phyloP scores from a whole-genome alignment of 768 basidiomycete genomes.

The Amanita brunnescens region DNA sequence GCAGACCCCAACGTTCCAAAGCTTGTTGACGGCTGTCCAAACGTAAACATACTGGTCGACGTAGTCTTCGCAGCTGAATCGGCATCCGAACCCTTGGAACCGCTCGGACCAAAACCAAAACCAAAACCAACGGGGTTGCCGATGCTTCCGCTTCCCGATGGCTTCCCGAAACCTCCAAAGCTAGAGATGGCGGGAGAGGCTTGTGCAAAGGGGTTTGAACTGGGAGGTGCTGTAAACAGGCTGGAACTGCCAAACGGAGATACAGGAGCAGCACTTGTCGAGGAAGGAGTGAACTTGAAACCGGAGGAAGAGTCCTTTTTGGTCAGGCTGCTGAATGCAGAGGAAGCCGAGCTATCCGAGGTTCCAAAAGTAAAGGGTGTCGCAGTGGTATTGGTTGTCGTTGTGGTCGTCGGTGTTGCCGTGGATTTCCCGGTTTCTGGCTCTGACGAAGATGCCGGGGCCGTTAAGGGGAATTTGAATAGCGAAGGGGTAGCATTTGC shows the following conservation, averaged over 20 bases:
- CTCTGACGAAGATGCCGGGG: slow-evolving; percentile 1
- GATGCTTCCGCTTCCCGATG: slow-evolving; percentile 32
- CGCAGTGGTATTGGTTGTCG: not conserved
- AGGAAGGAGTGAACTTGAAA: slow-evolving; percentile 7
- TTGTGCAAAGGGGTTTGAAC: slow-evolving; percentile 8
- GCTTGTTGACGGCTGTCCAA: slow-evolving; percentile 6
- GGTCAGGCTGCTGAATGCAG: not conserved
- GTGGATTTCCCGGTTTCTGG: slow-evolving; percentile 6
- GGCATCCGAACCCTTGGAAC: slow-evolving; percentile 21
- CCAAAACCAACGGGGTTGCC: slow-evolving; percentile 61
- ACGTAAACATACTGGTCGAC: slow-evolving; percentile 8
- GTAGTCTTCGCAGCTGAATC: slow-evolving; percentile 13
- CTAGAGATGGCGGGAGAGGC: slow-evolving; percentile 15
- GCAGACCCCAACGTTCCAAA: not conserved
- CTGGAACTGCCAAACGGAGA: slow-evolving; percentile 1
- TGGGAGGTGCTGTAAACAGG: slow-evolving; percentile 5
- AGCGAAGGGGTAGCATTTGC: not conserved
- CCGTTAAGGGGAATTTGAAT: not conserved
- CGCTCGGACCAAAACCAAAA: slow-evolving; percentile 27
- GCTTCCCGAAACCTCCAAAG: slow-evolving; percentile 26
- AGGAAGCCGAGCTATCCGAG: slow-evolving; percentile 2
- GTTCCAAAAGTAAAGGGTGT: slow-evolving; percentile 8
- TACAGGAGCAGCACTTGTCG: slow-evolving; percentile 7
- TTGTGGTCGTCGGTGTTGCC: not conserved
- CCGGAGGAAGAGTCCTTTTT: not conserved